Evolutionary conservation across 345 rosid species (phyloP), one percentile per base, ranked within the genome.

Genomic region (Eutrema yunnanense): DNA sequence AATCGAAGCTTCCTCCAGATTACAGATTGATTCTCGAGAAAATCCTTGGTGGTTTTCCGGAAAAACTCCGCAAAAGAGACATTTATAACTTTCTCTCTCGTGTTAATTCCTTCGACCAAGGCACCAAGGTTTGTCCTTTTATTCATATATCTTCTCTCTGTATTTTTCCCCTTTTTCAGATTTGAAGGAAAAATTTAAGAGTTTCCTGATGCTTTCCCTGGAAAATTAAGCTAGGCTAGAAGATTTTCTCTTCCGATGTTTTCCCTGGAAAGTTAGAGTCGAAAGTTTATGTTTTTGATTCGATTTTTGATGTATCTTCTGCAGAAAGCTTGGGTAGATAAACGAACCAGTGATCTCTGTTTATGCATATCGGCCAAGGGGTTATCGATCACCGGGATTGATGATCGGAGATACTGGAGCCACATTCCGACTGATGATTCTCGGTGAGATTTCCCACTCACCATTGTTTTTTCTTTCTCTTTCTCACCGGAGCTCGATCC

Each of bases 321-420:
- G 81, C 92, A 94, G 98, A 85, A 73, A 80, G 85, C 83, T 41
- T 94, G 98, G 98, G 81, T 94, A 4, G 96, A 88, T 78, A 87
- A 88, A 82, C 73, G 70, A 55, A 84, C 86, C 2, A 85, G 92
- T 47, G 89, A 85, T 52, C 84, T 89, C 44, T 91, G 95, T 73
- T 71, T 94, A 72, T 77, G 86, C 14, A 78, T 88, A 63, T 85
- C 88, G 56, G 78, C 90, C 2, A 91, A 84, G 69, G 97, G 92
- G 0, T 80, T 94, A 57, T 73, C 78, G 0, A 84, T 94, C 49
- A 94, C 97, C 0, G 97, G 98, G 62, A 85, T 91, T 30, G 95
- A 94, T 83, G 97, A 94, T 79, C 82, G 98, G 54, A 83, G 98
- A 82, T 91, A 94, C 61, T 94, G 98, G 98, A 94, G 83, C 73